These are phyloP conservation scores for Puccinia brachypodii DNA, from an alignment of 1,284 basidiomycete genomes.

Conservation along the genomic window DNA sequence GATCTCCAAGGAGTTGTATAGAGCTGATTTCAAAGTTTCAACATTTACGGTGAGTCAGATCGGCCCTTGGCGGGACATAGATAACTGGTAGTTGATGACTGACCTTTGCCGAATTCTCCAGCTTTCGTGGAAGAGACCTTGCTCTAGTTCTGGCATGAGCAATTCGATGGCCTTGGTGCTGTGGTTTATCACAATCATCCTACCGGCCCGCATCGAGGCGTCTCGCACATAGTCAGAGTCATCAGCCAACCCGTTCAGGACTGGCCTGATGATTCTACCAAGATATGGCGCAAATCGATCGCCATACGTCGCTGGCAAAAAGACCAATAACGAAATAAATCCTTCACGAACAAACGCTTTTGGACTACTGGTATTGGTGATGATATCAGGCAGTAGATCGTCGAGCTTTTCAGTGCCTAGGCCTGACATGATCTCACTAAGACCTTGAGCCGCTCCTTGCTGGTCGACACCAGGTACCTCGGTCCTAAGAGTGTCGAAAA, in stretches of 20 bases:
- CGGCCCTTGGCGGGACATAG: background rate
- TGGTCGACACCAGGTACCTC: conserved; percentile 96
- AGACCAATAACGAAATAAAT: conserved; percentile 96
- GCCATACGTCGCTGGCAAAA: conserved; percentile 93
- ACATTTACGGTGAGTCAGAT: background rate
- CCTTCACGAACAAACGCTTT: conserved; percentile 92
- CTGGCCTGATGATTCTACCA: conserved; percentile 89
- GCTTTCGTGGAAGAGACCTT: conserved; percentile 64
- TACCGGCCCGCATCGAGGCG: conserved; percentile 96
- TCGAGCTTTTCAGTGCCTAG: conserved; percentile 97
- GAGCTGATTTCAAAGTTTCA: conserved; percentile 60
- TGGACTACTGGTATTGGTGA: conserved; percentile 84
- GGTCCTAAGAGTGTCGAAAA: conserved; percentile 84
- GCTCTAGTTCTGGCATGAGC: conserved; percentile 88
- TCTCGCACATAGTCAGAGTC: conserved; percentile 85
- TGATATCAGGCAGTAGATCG: conserved; percentile 88
- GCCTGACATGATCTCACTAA: conserved; percentile 91
- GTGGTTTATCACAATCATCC: conserved; percentile 98
- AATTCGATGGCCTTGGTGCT: conserved; percentile 88
- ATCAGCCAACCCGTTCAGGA: conserved; percentile 88
- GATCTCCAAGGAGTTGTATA: conserved; percentile 90
- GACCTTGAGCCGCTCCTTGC: conserved; percentile 90
- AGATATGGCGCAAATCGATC: conserved; percentile 93
- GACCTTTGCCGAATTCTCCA: conserved; percentile 49
- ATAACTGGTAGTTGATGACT: background rate